These are phyloP conservation scores for Beauveria medogensis DNA, from an alignment of 2,329 filamentous ascomycete species.

Conservation along the genomic window DNA sequence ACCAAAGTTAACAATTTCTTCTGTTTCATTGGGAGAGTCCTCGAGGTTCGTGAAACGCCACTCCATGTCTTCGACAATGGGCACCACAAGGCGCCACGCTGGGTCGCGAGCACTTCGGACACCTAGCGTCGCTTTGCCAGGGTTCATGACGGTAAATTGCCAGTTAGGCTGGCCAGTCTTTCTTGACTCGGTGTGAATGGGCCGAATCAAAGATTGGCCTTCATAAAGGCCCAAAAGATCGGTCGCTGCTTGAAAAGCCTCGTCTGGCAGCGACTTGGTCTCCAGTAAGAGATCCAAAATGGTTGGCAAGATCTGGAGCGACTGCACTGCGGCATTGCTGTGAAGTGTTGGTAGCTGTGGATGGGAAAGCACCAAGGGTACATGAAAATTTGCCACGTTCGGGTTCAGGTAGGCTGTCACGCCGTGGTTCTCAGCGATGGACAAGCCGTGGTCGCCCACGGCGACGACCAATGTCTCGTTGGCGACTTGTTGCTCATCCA, in stretches of 20 bases:
- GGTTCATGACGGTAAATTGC: constrained; percentile 20
- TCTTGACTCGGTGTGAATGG: constrained; percentile 11
- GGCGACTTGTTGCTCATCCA: constrained; percentile 24
- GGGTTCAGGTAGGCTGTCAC: constrained; percentile 24
- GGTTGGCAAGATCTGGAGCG: constrained; percentile 26
- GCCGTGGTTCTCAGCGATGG: constrained; percentile 23
- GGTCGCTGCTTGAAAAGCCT: constrained; percentile 17
- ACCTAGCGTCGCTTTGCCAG: constrained; percentile 16
- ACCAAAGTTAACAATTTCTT: not conserved
- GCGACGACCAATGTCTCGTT: constrained; percentile 26
- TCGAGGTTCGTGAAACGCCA: constrained; percentile 3
- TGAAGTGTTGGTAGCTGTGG: constrained; percentile 24
- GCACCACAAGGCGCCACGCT: constrained; percentile 18
- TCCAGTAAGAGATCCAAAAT: constrained; percentile 27
- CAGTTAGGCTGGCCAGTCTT: constrained; percentile 19
- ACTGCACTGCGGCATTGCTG: constrained; percentile 23
- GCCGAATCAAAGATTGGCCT: constrained; percentile 27
- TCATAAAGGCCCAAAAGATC: constrained; percentile 26
- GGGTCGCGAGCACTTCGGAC: constrained; percentile 15
- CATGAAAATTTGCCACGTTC: constrained; percentile 24
- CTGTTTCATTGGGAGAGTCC: not conserved
- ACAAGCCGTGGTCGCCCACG: constrained; percentile 26
- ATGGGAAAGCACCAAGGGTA: constrained; percentile 25
- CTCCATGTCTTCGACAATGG: constrained; percentile 15
- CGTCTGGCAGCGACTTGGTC: constrained; percentile 23